phyloP scores from a whole-genome alignment of 352 stramenopile species.

The Aphanomyces euteiches region DNA sequence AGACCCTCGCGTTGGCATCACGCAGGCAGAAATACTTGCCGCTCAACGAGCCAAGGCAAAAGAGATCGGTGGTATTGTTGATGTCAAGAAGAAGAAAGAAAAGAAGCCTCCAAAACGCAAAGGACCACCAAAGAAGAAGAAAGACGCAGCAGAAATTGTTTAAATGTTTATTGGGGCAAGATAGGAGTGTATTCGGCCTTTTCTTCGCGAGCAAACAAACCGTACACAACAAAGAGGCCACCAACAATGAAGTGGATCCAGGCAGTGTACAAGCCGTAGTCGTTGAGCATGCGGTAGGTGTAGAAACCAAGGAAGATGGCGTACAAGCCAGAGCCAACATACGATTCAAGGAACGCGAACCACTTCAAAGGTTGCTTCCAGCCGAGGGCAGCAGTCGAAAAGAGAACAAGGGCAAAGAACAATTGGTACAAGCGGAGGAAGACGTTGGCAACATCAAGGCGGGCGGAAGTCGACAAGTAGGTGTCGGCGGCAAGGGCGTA shows the following conservation, averaged over 20 bases:
- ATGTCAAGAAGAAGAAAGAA: constrained; percentile 50
- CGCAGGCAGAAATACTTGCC: constrained; percentile 74
- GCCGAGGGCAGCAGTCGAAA: constrained; percentile 28
- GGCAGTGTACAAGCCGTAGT: constrained; percentile 27
- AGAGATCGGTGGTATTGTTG: constrained; percentile 57
- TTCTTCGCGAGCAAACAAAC: constrained; percentile 24
- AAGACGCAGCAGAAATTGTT: constrained; percentile 19
- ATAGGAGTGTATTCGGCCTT: constrained; percentile 26
- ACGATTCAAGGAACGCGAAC: constrained; percentile 26
- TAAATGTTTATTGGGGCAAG: constrained; percentile 28
- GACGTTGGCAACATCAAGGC: constrained; percentile 30
- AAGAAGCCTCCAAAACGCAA: constrained; percentile 73
- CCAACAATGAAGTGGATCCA: constrained; percentile 29
- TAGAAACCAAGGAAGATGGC: constrained; percentile 32
- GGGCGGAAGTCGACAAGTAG: constrained; percentile 18
- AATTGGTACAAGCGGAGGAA: constrained; percentile 29
- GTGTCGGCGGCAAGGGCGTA: constrained; percentile 28
- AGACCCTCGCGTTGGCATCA: constrained; percentile 53
- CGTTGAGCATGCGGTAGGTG: constrained; percentile 30
- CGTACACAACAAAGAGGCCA: constrained; percentile 27
- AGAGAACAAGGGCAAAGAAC: constrained; percentile 26
- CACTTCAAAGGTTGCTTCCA: constrained; percentile 29
- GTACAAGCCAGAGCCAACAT: constrained; percentile 27
- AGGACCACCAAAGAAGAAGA: constrained; percentile 45
- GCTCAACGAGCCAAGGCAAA: constrained; percentile 64